Evolutionary conservation across 768 basidiomycete species (phyloP).

Genomic region (Chalciporus sphaerocephalus): DNA sequence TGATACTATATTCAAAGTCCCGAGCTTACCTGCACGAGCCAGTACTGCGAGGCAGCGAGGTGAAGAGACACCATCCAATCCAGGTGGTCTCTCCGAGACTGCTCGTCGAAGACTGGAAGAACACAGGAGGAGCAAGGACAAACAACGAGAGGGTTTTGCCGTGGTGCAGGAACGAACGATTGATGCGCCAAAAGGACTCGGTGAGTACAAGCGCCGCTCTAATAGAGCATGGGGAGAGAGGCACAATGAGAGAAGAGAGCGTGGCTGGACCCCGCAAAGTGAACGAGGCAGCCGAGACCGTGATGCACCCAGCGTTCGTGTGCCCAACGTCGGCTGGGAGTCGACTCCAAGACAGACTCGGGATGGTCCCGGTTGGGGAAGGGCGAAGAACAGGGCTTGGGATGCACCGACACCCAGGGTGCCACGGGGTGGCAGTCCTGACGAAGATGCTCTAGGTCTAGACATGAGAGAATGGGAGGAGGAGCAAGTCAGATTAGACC

Average conservation of each 20-base stretch:
- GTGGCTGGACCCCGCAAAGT: constrained; percentile 62
- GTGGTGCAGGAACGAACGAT: constrained; percentile 51
- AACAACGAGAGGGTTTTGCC: constrained; percentile 70
- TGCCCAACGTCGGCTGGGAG: constrained; percentile 93
- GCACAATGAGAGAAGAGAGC: constrained; percentile 34
- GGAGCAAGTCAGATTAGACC: constrained; percentile 85
- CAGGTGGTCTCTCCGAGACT: constrained; percentile 78
- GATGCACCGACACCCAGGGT: constrained; percentile 81
- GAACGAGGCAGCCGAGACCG: constrained; percentile 39
- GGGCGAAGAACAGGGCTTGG: constrained; percentile 55
- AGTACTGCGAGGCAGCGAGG: constrained; percentile 68
- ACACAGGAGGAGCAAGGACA: constrained; percentile 63
- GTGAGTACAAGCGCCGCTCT: constrained; percentile 90
- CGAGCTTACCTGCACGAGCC: constrained; percentile 59
- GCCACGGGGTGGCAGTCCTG: constrained; percentile 63
- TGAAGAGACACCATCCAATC: constrained; percentile 91
- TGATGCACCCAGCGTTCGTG: constrained; percentile 79
- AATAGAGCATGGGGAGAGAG: constrained; percentile 45
- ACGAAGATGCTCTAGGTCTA: constrained; percentile 62
- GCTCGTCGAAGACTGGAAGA: constrained; percentile 75
- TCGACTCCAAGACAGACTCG: constrained; percentile 70
- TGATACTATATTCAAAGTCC: constrained; percentile 88
- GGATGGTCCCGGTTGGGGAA: constrained; percentile 59
- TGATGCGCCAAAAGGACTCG: constrained; percentile 72
- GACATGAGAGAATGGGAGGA: constrained; percentile 95